A percentile compares a stretch with the other conserved stretches of the same genome.
Conservation (phyloP, 345 rosid genomes). For the Pistacia atlantica region DNA sequence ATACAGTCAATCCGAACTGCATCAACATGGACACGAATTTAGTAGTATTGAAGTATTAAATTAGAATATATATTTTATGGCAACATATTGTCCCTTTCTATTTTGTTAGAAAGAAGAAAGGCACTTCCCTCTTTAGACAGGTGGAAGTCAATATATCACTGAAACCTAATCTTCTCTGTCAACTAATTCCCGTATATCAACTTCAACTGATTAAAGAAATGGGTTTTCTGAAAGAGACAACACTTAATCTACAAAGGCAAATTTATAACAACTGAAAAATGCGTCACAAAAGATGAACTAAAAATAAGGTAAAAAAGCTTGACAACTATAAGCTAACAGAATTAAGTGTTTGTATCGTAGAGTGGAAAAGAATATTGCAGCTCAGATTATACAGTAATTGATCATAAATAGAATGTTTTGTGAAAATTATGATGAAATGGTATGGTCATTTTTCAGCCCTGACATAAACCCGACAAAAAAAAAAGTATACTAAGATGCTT, state of each 20-base stretch:
- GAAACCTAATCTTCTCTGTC: background rate
- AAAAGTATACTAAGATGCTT: conserved; percentile 16
- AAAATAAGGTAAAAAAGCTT: background rate
- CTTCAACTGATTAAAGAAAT: background rate
- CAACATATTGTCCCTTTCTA: background rate
- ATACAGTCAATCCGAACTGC: background rate
- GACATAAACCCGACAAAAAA: conserved; percentile 12
- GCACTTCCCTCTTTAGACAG: background rate
- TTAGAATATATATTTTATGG: background rate
- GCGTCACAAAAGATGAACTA: background rate
- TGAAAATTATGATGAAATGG: background rate
- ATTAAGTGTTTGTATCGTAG: background rate
- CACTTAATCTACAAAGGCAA: background rate
- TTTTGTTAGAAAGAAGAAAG: conserved; percentile 5
- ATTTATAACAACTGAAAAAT: no score
- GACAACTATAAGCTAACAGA: background rate
- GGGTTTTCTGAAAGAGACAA: no score
- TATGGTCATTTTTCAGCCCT: background rate
- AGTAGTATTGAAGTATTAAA: background rate
- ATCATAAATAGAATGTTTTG: background rate
- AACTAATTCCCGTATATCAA: background rate
- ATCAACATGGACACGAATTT: conserved; percentile 18
- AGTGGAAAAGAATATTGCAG: background rate
- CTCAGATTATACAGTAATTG: background rate
- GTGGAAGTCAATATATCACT: conserved; percentile 14